Evolutionary conservation across 140 eudicot genomes (phyloP).

Genomic region (Flaveria floridana): DNA sequence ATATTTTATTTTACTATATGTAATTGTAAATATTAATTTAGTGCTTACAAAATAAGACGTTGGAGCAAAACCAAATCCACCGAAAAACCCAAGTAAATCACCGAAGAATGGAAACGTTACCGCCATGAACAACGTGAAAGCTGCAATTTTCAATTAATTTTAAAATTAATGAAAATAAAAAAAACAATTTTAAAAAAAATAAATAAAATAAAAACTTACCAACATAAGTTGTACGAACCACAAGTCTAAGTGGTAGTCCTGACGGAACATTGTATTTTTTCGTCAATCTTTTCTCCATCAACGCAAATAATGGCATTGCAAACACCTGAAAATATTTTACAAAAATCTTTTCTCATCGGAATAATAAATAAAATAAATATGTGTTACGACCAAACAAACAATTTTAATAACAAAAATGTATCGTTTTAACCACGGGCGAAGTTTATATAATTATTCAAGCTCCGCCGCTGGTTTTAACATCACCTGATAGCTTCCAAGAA

Average conservation of each 20-base stretch:
- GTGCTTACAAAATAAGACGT: conserved; percentile 82
- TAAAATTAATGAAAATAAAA: not conserved
- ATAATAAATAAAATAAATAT: too few relatives aligned
- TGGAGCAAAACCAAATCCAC: conserved; percentile 96
- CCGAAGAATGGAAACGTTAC: conserved; percentile 92
- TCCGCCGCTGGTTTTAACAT: too few relatives aligned
- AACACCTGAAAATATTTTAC: conserved; percentile 49
- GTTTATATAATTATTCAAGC: too few relatives aligned
- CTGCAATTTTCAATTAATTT: conserved; percentile 41
- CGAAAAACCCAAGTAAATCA: conserved; percentile 94
- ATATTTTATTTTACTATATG: not conserved
- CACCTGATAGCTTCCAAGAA: conserved; percentile 97
- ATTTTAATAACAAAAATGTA: not conserved
- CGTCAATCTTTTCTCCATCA: conserved; percentile 48
- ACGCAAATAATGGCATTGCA: conserved; percentile 90
- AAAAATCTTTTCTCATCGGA: too few relatives aligned
- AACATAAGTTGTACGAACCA: conserved; percentile 75
- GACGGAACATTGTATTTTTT: conserved; percentile 47
- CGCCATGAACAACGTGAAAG: conserved; percentile 80
- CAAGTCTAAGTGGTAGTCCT: conserved; percentile 60
- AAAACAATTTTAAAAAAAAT: not conserved
- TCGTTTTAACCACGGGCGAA: too few relatives aligned
- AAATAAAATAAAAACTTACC: conserved; percentile 39
- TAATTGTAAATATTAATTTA: not conserved
- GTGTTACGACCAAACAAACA: not conserved